Evolutionary conservation across 2,329 filamentous ascomycete genomes (phyloP).

Genomic region (Calonectria crousiana): DNA sequence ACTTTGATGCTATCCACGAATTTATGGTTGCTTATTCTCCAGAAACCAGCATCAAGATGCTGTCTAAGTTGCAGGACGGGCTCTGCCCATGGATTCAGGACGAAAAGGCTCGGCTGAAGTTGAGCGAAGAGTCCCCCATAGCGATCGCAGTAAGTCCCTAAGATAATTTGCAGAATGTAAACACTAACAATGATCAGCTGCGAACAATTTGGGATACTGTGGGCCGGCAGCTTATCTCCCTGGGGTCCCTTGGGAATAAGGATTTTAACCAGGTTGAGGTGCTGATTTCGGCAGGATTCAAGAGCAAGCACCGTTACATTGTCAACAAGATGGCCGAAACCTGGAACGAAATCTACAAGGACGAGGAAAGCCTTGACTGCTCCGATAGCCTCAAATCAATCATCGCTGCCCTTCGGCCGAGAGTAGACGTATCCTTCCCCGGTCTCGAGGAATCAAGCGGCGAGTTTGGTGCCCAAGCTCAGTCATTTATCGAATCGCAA

Average conservation of each 20-base stretch:
- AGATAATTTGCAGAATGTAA: not conserved
- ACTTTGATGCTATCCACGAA: constrained; percentile 65
- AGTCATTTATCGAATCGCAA: constrained; percentile 62
- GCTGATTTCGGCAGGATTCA: constrained; percentile 68
- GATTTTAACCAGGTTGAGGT: constrained; percentile 67
- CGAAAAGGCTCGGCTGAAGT: constrained; percentile 55
- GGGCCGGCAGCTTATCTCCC: constrained; percentile 53
- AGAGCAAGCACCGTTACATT: constrained; percentile 66
- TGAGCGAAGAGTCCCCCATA: constrained; percentile 54
- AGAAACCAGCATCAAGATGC: constrained; percentile 64
- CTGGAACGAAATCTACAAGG: constrained; percentile 80
- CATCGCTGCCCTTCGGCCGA: constrained; percentile 70
- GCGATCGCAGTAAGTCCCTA: constrained; percentile 58
- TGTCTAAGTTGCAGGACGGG: constrained; percentile 72
- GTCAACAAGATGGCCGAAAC: constrained; percentile 63
- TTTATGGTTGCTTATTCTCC: constrained; percentile 65
- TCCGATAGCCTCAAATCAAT: constrained; percentile 73
- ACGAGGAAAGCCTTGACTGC: constrained; percentile 70
- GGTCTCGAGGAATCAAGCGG: constrained; percentile 55
- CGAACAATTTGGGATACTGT: constrained; percentile 64
- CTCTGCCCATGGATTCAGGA: constrained; percentile 76
- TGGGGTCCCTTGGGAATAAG: constrained; percentile 52
- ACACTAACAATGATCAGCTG: constrained; percentile 55
- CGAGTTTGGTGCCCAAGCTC: constrained; percentile 54
- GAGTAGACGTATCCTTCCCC: constrained; percentile 61